These are phyloP conservation scores for Boletus rufocinnamomeus DNA, from an alignment of 768 basidiomycete species.

Conservation along the genomic window DNA sequence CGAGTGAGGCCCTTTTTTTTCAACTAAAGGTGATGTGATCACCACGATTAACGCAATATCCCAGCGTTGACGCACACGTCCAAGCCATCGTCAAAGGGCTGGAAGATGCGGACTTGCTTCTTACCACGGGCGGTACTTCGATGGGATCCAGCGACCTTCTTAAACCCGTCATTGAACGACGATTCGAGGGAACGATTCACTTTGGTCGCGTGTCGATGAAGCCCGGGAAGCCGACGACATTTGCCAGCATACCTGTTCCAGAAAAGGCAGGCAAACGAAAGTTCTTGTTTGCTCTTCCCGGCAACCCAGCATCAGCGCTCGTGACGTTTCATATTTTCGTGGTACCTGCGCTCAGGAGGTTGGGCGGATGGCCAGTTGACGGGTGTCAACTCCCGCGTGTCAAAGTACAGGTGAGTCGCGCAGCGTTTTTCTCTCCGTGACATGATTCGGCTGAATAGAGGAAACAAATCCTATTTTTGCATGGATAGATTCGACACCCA, in stretches of 20 bases:
- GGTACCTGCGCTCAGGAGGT: slow-evolving; percentile 69
- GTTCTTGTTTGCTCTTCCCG: slow-evolving; percentile 82
- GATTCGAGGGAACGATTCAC: slow-evolving; percentile 74
- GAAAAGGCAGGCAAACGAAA: slow-evolving; percentile 42
- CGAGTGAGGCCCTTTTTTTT: slow-evolving; percentile 45
- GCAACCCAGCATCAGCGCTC: slow-evolving; percentile 86
- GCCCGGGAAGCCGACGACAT: slow-evolving; percentile 88
- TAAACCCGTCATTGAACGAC: slow-evolving; percentile 85
- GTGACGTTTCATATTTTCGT: slow-evolving; percentile 87
- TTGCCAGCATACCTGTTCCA: slow-evolving; percentile 67
- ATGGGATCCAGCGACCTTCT: slow-evolving; percentile 89
- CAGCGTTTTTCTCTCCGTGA: neutral
- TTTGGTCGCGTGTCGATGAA: slow-evolving; percentile 86
- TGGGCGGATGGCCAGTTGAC: slow-evolving; percentile 66
- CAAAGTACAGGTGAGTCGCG: slow-evolving; percentile 56
- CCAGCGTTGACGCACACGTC: slow-evolving; percentile 60
- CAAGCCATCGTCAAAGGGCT: slow-evolving; percentile 58
- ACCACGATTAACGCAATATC: neutral
- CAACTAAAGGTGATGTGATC: neutral
- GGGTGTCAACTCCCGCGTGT: slow-evolving; percentile 62
- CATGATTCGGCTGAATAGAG: neutral
- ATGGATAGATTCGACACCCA: slow-evolving; percentile 50
- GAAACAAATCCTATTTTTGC: neutral
- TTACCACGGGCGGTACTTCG: slow-evolving; percentile 89
- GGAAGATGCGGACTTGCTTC: slow-evolving; percentile 65